phyloP scores from a whole-genome alignment of 352 stramenopile genomes.

The Globisporangium polare region DNA sequence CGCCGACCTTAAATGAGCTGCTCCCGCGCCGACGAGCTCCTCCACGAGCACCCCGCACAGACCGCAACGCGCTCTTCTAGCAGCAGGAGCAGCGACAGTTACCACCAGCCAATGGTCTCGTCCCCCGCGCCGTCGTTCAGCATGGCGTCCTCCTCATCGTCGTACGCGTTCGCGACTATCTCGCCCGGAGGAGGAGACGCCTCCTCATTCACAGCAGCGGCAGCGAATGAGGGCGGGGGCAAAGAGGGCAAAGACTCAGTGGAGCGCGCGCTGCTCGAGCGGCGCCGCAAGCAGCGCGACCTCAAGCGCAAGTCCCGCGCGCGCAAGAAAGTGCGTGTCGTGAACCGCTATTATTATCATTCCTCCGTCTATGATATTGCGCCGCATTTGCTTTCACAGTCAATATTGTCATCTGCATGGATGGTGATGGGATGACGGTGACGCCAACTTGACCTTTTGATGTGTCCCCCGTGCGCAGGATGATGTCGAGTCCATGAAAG shows the following conservation, averaged over 20 bases:
- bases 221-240: background rate
- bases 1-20: background rate
- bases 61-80: background rate
- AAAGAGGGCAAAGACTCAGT: background rate
- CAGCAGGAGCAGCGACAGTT: background rate
- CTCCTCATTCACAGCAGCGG: background rate
- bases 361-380: background rate
- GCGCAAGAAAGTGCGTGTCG: conserved; percentile 13
- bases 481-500: conserved; percentile 41
- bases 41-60: background rate
- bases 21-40: background rate
- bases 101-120: background rate
- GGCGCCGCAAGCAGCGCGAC: conserved; percentile 17
- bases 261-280: conserved; percentile 12
- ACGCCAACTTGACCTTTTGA: background rate
- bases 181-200: background rate
- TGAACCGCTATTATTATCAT: no score
- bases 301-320: conserved; percentile 18
- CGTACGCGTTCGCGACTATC: conserved; percentile 15
- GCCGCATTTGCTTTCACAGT: background rate
- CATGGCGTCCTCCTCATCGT: background rate
- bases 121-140: background rate
- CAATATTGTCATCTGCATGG: background rate
- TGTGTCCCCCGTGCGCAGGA: conserved; percentile 15
- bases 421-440: background rate